Percentiles rank a stretch among this genome's conserved stretches.
Evolutionary conservation across 2,329 filamentous ascomycete species (phyloP).

Genomic region (Tolypocladium album): DNA sequence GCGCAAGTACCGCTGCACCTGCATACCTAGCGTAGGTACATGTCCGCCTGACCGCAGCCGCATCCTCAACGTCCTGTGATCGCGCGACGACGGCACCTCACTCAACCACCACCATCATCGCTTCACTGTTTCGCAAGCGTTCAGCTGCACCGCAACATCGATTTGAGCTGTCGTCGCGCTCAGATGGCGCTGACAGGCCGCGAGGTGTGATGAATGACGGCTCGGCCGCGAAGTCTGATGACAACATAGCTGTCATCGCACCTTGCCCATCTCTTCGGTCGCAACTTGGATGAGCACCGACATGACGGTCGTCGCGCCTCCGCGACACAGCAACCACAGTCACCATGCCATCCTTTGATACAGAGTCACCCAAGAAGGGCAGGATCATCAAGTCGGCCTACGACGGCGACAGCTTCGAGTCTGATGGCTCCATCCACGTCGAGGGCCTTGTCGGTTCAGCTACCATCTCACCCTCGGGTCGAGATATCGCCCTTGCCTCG

Average conservation of each 20-base stretch:
- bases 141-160: neutral
- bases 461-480: slow-evolving; percentile 82
- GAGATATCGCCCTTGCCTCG: slow-evolving; percentile 84
- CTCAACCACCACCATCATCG: neutral
- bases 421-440: slow-evolving; percentile 74
- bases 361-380: slow-evolving; percentile 40
- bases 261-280: neutral
- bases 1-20: neutral
- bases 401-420: slow-evolving; percentile 80
- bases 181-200: neutral
- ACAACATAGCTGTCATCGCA: neutral
- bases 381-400: slow-evolving; percentile 58
- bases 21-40: neutral
- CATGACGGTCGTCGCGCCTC: neutral
- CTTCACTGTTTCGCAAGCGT: neutral
- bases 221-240: neutral
- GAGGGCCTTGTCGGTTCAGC: slow-evolving; percentile 77
- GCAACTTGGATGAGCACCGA: neutral
- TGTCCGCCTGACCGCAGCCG: neutral
- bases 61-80: neutral
- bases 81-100: neutral
- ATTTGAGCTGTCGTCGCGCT: neutral
- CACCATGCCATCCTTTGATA: slow-evolving; percentile 37
- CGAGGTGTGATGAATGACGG: neutral
- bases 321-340: neutral